Base-by-base conservation (phyloP, 176 grass and related monocot genomes). In the Thalia dealbata region DNA sequence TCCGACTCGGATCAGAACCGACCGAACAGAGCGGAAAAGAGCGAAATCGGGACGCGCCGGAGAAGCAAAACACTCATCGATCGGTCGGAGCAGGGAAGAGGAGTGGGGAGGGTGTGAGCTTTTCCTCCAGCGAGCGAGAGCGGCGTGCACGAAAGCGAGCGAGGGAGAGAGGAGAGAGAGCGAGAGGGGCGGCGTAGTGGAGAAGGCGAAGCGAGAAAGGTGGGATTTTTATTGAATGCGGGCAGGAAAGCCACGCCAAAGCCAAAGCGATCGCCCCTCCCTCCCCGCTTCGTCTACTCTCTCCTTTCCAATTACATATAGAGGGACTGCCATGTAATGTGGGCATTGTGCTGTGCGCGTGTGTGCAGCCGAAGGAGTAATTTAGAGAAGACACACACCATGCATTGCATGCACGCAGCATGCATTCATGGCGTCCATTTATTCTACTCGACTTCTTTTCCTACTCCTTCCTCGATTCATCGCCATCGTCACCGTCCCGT, bases 161-260 rank as follows among this genome's bases (percentile, higher is more conserved):
- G 81, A 32, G 62, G 81, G 67, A 66, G 72, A 76, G 46, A 52
- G 13, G 72, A 76, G 46, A 52, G 13, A 77, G 78, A 78, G 61
- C 23, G 52, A 70, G 43, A 55, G 69, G 44, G 21, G 15, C 28
- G 43, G 19, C 12, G 25, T 25, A 45, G 70, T 7, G 22, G 70
- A 64, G 71, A 76, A 82, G 79, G 73, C 60, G 73, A 76, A 67
- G 71, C 74, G 51, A 81, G 32, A 62, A 75, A 64, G 51, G 27
- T 45, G 73, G 72, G 79, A 75, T 69, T 75, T 82, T 82, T 14
- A 45, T 72, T 58, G 60, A 82, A 75, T 82, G 67, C 69, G 75
- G 61, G 71, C 52, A 76, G 63, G 26, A 66, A 44, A 38, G 32
- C 32, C 32, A 38, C 32, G 32, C 32, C 32, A 38, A 38, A 38